Evolutionary conservation across 2,329 filamentous ascomycete genomes (phyloP).

Genomic region (Dactylellina drechsleri): DNA sequence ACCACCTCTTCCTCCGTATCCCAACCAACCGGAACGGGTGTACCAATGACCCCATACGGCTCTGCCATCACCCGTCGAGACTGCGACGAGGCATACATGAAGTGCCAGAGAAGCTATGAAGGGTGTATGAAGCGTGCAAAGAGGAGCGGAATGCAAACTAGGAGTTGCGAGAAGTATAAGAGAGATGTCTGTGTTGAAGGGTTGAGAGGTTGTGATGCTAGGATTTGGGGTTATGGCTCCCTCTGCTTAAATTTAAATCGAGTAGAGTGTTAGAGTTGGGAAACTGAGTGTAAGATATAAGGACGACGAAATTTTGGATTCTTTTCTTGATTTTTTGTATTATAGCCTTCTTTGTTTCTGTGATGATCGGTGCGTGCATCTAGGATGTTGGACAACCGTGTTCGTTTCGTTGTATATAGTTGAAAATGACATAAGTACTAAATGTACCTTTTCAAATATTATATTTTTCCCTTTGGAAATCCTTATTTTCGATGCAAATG

Average conservation of each 20-base stretch:
- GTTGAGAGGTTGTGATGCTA: constrained; percentile 37
- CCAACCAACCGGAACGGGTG: constrained; percentile 39
- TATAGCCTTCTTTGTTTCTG: background rate
- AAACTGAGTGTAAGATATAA: constrained; percentile 29
- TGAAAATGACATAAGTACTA: too few relatives aligned
- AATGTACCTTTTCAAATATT: too few relatives aligned
- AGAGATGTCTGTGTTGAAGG: constrained; percentile 38
- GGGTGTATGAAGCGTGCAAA: constrained; percentile 52
- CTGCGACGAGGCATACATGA: constrained; percentile 39
- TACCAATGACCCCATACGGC: constrained; percentile 38
- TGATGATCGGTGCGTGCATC: too few relatives aligned
- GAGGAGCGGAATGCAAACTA: constrained; percentile 43
- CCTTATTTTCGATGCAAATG: too few relatives aligned
- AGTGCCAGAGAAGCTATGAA: constrained; percentile 38
- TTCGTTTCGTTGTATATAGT: too few relatives aligned
- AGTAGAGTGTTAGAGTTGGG: background rate
- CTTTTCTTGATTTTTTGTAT: constrained; percentile 6
- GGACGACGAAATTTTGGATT: constrained; percentile 1
- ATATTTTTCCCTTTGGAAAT: constrained; percentile 1
- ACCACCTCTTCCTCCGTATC: background rate
- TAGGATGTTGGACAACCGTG: too few relatives aligned
- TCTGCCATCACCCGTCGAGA: constrained; percentile 38
- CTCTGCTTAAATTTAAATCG: background rate
- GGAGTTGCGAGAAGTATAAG: constrained; percentile 52
- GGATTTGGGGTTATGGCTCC: constrained; percentile 15